phyloP scores from a whole-genome alignment of 169 alveolate species.

The Fabrea salina region DNA sequence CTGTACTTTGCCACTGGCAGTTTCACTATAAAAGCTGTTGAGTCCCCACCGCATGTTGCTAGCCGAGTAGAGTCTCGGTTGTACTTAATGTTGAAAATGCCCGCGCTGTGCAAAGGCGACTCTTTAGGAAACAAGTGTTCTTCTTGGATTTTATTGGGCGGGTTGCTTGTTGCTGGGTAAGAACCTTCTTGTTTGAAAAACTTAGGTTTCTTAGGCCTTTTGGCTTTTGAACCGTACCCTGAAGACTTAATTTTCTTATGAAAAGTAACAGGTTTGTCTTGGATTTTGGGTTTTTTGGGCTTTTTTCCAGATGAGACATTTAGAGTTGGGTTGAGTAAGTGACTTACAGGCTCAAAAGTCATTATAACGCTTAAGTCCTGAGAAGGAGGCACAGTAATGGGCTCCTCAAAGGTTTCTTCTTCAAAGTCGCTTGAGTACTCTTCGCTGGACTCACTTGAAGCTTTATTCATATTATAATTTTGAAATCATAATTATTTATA shows the following conservation, averaged over 20 bases:
- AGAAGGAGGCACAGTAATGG: background rate
- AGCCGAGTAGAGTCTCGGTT: slow-evolving; percentile 30
- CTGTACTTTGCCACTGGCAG: slow-evolving; percentile 25
- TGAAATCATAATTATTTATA: no score
- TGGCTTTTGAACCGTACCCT: slow-evolving; percentile 53
- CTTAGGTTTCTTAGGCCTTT: slow-evolving; percentile 39
- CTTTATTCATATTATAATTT: no score
- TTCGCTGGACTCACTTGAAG: no score
- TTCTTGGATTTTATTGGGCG: slow-evolving; percentile 45
- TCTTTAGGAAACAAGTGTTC: slow-evolving; percentile 34
- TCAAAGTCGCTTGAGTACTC: no score
- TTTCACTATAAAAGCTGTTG: slow-evolving; percentile 18
- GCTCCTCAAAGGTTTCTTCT: background rate
- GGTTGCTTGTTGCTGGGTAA: background rate
- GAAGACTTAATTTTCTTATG: slow-evolving; percentile 64
- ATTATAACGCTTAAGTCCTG: slow-evolving; percentile 9
- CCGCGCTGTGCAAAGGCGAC: slow-evolving; percentile 37
- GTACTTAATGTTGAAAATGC: slow-evolving; percentile 39
- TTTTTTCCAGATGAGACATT: background rate
- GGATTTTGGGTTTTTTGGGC: background rate
- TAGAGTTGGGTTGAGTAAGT: background rate
- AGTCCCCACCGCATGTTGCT: slow-evolving; percentile 31
- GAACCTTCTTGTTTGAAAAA: slow-evolving; percentile 7
- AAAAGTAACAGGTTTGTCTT: slow-evolving; percentile 60
- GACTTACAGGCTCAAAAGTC: slow-evolving; percentile 27